A percentile compares a stretch with the other conserved stretches of the same genome.
Conservation (phyloP, 2,329 filamentous ascomycete species). For the Colletotrichum spaethianum region DNA sequence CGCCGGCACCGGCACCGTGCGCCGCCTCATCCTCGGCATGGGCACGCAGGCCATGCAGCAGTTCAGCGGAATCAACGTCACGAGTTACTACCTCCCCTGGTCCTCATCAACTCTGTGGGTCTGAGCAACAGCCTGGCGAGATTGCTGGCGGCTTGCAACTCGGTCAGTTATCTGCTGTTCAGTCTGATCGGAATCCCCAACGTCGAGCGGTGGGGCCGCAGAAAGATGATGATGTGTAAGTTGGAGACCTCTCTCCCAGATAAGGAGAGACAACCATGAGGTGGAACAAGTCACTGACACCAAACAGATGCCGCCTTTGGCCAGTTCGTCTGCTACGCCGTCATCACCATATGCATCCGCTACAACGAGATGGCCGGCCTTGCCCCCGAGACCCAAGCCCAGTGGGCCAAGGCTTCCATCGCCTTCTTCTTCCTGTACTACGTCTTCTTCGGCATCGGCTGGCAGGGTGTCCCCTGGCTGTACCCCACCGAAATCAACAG, state of each 20-base stretch:
- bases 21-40: conserved; percentile 65
- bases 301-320: conserved; percentile 58
- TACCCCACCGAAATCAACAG: conserved; percentile 54
- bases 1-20: conserved; percentile 63
- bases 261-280: not conserved
- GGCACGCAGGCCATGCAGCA: conserved; percentile 53
- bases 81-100: conserved; percentile 58
- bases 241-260: not conserved
- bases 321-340: conserved; percentile 65
- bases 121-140: conserved; percentile 63
- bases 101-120: conserved; percentile 67
- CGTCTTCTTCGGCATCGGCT: conserved; percentile 42
- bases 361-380: conserved; percentile 51
- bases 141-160: conserved; percentile 65
- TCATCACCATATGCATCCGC: conserved; percentile 65
- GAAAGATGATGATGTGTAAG: conserved; percentile 69
- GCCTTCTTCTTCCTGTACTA: conserved; percentile 46
- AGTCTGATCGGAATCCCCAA: conserved; percentile 46
- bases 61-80: conserved; percentile 49
- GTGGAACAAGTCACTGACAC: not conserved
- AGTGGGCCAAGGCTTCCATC: conserved; percentile 43
- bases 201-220: conserved; percentile 61
- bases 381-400: conserved; percentile 11
- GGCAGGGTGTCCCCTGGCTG: conserved; percentile 45
- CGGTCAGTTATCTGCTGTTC: conserved; percentile 49